A percentile compares a stretch with the other conserved stretches of the same genome.
Evolutionary conservation across 768 basidiomycete species (phyloP).

Genomic region (Zangia roseola): DNA sequence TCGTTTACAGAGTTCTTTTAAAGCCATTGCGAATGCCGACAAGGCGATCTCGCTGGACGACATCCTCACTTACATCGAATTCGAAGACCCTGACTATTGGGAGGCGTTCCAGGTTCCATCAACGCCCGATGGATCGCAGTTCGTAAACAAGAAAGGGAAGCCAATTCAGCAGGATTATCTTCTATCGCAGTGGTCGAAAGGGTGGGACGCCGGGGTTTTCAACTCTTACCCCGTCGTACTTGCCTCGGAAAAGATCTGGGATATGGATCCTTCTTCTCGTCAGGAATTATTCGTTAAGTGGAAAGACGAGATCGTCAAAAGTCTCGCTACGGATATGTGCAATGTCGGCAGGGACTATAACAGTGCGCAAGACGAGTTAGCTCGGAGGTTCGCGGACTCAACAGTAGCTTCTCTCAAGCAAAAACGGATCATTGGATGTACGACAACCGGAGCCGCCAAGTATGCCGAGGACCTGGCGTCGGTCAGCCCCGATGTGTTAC

Average conservation of each 20-base stretch:
- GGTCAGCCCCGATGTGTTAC: constrained; percentile 49
- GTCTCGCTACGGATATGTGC: constrained; percentile 36
- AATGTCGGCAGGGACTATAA: constrained; percentile 42
- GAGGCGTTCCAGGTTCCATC: constrained; percentile 47
- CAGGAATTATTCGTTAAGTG: constrained; percentile 31
- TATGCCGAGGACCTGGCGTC: constrained; percentile 48
- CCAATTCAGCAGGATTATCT: constrained; percentile 41
- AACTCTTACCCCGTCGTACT: constrained; percentile 23
- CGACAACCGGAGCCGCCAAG: constrained; percentile 70
- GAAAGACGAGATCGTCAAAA: constrained; percentile 36
- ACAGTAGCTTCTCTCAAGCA: constrained; percentile 36
- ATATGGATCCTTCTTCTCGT: constrained; percentile 33
- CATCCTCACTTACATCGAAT: constrained; percentile 50
- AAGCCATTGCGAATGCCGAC: constrained; percentile 22
- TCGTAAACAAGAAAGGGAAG: constrained; percentile 41
- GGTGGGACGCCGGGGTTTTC: constrained; percentile 46
- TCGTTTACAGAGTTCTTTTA: constrained; percentile 34
- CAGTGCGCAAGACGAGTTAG: constrained; percentile 33
- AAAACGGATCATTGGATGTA: constrained; percentile 66
- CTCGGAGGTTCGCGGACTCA: constrained; percentile 36
- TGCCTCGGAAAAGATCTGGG: constrained; percentile 36
- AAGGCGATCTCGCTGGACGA: constrained; percentile 19
- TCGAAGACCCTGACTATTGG: constrained; percentile 45
- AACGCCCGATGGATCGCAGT: constrained; percentile 41
- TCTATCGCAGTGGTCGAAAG: constrained; percentile 45